A percentile compares a stretch with the other conserved stretches of the same genome.
These are phyloP conservation scores for Mycena epipterygia DNA, from an alignment of 768 basidiomycete genomes.

Conservation along the genomic window DNA sequence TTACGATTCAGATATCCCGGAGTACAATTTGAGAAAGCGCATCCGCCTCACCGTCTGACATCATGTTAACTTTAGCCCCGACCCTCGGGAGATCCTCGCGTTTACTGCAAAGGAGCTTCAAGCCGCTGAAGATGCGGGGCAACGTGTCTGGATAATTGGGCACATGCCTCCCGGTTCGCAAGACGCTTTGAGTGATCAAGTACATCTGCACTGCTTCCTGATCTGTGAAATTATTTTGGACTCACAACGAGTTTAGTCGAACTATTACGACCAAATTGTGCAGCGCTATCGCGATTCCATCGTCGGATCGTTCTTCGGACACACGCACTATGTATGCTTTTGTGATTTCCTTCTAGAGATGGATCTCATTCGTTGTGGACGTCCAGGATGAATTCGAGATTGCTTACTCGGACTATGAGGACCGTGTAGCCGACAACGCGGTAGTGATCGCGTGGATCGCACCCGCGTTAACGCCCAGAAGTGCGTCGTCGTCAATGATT, in stretches of 20 bases:
- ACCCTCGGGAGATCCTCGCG: constrained; percentile 71
- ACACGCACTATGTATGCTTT: constrained; percentile 60
- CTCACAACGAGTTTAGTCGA: constrained; percentile 55
- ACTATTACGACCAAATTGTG: constrained; percentile 74
- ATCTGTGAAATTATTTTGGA: background rate
- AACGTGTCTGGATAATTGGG: constrained; percentile 73
- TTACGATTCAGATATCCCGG: constrained; percentile 63
- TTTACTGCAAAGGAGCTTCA: constrained; percentile 70
- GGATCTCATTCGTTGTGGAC: background rate
- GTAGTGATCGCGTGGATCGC: constrained; percentile 63
- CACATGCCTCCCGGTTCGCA: constrained; percentile 68
- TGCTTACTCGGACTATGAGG: constrained; percentile 66
- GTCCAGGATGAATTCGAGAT: constrained; percentile 70
- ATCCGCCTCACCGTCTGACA: background rate
- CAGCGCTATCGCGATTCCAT: constrained; percentile 72
- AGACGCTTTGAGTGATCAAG: constrained; percentile 68
- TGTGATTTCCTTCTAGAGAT: background rate
- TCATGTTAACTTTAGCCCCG: constrained; percentile 51
- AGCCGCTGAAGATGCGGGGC: constrained; percentile 69
- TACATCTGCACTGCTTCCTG: constrained; percentile 36
- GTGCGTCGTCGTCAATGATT: constrained; percentile 55
- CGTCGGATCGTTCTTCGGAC: constrained; percentile 73
- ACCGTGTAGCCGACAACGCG: constrained; percentile 60
- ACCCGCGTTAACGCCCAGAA: constrained; percentile 70
- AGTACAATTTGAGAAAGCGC: constrained; percentile 49